Conservation (phyloP, 2,329 filamentous ascomycete genomes). For the Zymoseptoria ardabiliae region DNA sequence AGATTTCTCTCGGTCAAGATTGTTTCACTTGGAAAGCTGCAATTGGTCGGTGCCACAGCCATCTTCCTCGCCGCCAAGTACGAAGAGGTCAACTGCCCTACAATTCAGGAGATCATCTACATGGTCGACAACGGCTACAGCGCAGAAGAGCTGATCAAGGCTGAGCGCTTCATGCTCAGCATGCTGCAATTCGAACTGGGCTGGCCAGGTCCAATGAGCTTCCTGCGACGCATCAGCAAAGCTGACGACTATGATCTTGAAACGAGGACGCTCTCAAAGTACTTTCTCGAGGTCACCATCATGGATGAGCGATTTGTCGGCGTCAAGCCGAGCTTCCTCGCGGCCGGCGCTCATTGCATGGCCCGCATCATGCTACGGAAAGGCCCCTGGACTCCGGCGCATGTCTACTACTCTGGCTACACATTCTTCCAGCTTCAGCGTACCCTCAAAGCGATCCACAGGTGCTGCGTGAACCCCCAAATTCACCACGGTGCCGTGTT, state of each 20-base stretch:
- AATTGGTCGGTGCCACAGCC: conserved; percentile 91
- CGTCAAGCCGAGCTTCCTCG: conserved; percentile 79
- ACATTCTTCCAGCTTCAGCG: conserved; percentile 76
- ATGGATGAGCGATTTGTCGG: conserved; percentile 98
- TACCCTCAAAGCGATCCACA: conserved; percentile 68
- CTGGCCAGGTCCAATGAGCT: conserved; percentile 99
- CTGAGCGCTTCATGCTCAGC: conserved; percentile 94
- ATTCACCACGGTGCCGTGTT: conserved; percentile 81
- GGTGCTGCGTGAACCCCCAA: conserved; percentile 75
- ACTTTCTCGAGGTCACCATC: conserved; percentile 91
- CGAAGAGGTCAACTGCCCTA: conserved; percentile 97
- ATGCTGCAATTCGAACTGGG: conserved; percentile 94
- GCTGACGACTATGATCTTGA: conserved; percentile 96
- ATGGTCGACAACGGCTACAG: conserved; percentile 95
- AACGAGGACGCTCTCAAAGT: conserved; percentile 91
- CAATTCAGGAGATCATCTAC: conserved; percentile 89
- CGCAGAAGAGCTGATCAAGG: conserved; percentile 88
- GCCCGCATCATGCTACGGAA: conserved; percentile 83
- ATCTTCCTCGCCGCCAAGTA: conserved; percentile 96
- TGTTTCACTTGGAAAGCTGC: conserved; percentile 87
- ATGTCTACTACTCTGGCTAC: conserved; percentile 91
- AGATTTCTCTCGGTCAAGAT: conserved; percentile 92
- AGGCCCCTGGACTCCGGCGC: conserved; percentile 76
- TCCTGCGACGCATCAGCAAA: conserved; percentile 92
- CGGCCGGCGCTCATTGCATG: conserved; percentile 87